These are phyloP conservation scores for Strobilomyces dryophilus DNA, from an alignment of 768 basidiomycete species.

Conservation along the genomic window DNA sequence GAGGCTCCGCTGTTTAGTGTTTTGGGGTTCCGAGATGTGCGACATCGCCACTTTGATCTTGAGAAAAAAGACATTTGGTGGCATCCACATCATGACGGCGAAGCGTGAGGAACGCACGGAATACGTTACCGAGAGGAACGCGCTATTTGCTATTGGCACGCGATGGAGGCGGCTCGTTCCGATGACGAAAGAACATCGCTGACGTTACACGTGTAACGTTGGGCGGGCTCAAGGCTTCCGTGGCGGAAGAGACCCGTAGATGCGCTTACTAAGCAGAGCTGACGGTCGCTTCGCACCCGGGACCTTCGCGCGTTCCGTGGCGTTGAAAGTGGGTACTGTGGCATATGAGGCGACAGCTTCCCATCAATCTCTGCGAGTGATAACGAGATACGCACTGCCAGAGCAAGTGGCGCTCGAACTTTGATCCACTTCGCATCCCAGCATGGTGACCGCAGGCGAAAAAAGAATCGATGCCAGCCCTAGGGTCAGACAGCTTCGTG, in stretches of 20 bases:
- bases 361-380: background rate
- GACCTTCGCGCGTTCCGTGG: conserved; percentile 2
- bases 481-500: conserved; percentile 2
- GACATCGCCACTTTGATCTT: conserved; percentile 6
- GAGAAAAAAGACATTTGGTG: conserved; percentile 1
- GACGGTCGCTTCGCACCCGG: conserved; percentile 4
- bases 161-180: background rate
- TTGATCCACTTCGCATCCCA: conserved; percentile 7
- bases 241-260: background rate
- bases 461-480: background rate
- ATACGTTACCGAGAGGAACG: background rate
- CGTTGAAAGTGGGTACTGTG: background rate
- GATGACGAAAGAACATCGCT: background rate
- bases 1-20: background rate
- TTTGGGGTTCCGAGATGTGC: conserved; percentile 7
- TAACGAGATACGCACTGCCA: conserved; percentile 1
- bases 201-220: conserved; percentile 30
- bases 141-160: conserved; percentile 2
- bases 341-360: conserved; percentile 2
- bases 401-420: background rate
- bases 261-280: conserved; percentile 11
- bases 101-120: background rate
- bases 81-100: background rate
- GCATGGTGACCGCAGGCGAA: background rate
- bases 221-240: conserved; percentile 11